phyloP scores from a whole-genome alignment of 192 early-diverging fungal genomes.

The Oehlia diaphana region DNA sequence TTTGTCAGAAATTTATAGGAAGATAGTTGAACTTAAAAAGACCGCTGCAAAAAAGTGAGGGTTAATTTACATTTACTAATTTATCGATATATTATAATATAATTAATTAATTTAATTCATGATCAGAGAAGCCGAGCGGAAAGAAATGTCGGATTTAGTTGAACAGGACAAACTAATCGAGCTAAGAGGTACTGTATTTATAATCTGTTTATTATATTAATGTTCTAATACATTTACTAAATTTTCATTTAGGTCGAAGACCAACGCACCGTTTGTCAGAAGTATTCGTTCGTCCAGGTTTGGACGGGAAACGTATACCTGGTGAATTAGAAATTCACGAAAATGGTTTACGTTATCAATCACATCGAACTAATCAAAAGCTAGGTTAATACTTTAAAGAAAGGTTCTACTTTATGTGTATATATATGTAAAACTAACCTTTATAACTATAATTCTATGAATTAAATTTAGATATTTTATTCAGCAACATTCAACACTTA shows the following conservation, averaged over 20 bases:
- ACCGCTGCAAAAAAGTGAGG: conserved; percentile 75
- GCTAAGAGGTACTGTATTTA: conserved; percentile 56
- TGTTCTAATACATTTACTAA: background rate
- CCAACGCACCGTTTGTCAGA: conserved; percentile 81
- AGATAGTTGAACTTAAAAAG: conserved; percentile 92
- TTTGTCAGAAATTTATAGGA: conserved; percentile 82
- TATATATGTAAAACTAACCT: background rate
- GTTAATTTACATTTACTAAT: no score
- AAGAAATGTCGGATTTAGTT: conserved; percentile 95
- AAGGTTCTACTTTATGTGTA: no score
- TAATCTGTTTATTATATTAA: background rate
- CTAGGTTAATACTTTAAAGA: conserved; percentile 50
- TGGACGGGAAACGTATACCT: conserved; percentile 88
- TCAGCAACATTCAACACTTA: conserved; percentile 96
- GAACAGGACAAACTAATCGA: conserved; percentile 89
- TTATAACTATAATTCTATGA: conserved; percentile 5
- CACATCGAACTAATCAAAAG: conserved; percentile 73
- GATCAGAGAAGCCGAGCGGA: conserved; percentile 81
- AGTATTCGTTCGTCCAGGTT: conserved; percentile 87
- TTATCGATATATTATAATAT: background rate
- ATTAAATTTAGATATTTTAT: conserved; percentile 75
- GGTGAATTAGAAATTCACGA: conserved; percentile 97
- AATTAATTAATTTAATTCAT: conserved; percentile 14
- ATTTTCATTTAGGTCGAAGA: conserved; percentile 29
- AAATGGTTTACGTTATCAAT: conserved; percentile 93